Base-by-base conservation (phyloP, 1,284 basidiomycete genomes). In the Erythrobasidium hasegawianum region DNA sequence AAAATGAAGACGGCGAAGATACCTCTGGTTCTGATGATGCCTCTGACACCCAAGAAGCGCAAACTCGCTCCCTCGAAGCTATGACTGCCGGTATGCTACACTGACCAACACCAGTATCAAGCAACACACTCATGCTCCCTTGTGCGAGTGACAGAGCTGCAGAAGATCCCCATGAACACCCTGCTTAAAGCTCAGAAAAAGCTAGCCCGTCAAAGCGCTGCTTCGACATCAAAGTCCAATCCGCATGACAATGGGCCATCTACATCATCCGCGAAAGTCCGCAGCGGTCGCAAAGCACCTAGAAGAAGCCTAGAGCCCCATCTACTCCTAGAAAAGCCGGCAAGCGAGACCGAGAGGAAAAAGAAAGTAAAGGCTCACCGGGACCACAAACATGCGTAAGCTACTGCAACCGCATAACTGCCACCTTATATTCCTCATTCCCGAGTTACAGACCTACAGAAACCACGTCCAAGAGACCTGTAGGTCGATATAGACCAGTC, bases 331-430 rank as follows among this genome's bases (percentile, higher is more conserved):
- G 33, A 47, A 14, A 47, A 47, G 14, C 43, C 16, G 4, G 4
- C 43, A 24, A n/a, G 16, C 43, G 43, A 47, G 8, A 24, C 16
- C n/a, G 22, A 24, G 14, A 47, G 16, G 43, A 5, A 8, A 4
- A 47, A 47, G 43, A n/a, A 24, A 14, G 43, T 47, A 8, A 47
- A 47, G 14, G 43, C 22, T 5, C 43, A 47, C 8, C 10, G 94
- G 52, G 78, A 83, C 2, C 85, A 84, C 76, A 97, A 97, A 76
- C 88, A 96, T 79, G 92, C 94, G 88, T 94, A 78, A 72, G 90
- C 33, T 33, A 33, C 11, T 33, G 33, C 11, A 11, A 33, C 33
- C 11, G 5, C 5, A 11, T 33, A 33, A 11, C 33, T 5, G 33
- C 33, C 33, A 33, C 33, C 11, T 1, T 3, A 2, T 3, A 2